Conservation (phyloP, 2,329 filamentous ascomycete genomes). For the Aspergillus ruber region DNA sequence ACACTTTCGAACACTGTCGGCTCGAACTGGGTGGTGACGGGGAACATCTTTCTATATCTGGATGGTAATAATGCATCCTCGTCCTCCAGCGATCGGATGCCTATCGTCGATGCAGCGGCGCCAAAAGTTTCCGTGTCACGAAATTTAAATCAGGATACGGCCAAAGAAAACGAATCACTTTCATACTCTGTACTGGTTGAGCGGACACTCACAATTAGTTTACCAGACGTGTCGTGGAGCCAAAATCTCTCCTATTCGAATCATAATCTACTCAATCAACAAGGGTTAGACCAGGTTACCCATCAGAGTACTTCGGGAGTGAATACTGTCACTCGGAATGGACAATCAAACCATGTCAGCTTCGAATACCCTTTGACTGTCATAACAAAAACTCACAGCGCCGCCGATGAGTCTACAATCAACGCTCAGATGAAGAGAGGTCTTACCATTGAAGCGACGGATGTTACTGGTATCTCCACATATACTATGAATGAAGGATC, state of each 20-base stretch:
- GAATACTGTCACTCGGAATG: slow-evolving; percentile 18
- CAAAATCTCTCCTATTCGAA: slow-evolving; percentile 55
- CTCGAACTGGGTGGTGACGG: slow-evolving; percentile 68
- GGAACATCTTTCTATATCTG: slow-evolving; percentile 75
- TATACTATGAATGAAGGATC: slow-evolving; percentile 47
- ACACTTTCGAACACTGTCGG: slow-evolving; percentile 51
- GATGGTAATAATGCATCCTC: slow-evolving; percentile 34
- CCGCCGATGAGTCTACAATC: slow-evolving; percentile 44
- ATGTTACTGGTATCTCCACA: slow-evolving; percentile 48
- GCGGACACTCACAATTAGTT: slow-evolving; percentile 50
- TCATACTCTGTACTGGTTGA: slow-evolving; percentile 52
- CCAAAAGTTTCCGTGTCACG: slow-evolving; percentile 47
- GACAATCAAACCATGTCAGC: slow-evolving; percentile 32
- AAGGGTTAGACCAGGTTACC: slow-evolving; percentile 50
- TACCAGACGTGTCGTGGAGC: slow-evolving; percentile 48
- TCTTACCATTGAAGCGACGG: slow-evolving; percentile 38
- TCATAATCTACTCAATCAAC: slow-evolving; percentile 48
- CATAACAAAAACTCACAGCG: slow-evolving; percentile 48
- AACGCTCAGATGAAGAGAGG: slow-evolving; percentile 44
- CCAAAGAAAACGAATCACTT: slow-evolving; percentile 55
- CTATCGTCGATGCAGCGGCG: slow-evolving; percentile 27
- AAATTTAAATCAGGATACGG: slow-evolving; percentile 22
- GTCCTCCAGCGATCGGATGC: slow-evolving; percentile 8
- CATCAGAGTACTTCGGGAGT: slow-evolving; percentile 47
- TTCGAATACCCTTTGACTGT: slow-evolving; percentile 56